phyloP scores from a whole-genome alignment of 2,329 filamentous ascomycete genomes.

The Phialophora tarda region DNA sequence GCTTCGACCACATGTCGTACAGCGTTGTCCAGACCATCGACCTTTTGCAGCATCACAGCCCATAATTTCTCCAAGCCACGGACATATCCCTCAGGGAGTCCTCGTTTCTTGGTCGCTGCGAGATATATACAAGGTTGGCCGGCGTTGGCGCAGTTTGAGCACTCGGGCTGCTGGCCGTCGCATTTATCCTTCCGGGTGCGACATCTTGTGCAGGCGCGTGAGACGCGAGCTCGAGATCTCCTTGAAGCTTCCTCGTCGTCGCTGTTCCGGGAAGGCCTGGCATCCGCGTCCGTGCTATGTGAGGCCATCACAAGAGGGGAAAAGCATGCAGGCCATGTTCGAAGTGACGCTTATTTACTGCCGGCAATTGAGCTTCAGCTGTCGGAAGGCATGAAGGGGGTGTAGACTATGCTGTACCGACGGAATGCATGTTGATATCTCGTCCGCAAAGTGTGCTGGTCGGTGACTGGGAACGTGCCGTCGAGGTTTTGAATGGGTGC shows the following conservation, averaged over 20 bases:
- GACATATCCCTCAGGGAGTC: conserved; percentile 55
- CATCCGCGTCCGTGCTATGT: conserved; percentile 16
- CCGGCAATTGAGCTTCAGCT: background rate
- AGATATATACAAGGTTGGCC: conserved; percentile 52
- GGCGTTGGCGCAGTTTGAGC: conserved; percentile 50
- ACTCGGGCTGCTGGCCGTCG: conserved; percentile 51
- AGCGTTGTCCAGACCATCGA: conserved; percentile 52
- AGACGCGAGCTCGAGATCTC: conserved; percentile 52
- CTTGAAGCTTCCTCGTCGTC: conserved; percentile 49
- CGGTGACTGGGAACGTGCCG: background rate
- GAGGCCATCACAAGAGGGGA: conserved; percentile 30
- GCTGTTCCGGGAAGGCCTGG: conserved; percentile 38
- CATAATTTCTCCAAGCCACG: conserved; percentile 54
- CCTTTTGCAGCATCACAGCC: conserved; percentile 52
- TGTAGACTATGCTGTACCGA: background rate
- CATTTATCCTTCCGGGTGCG: conserved; percentile 49
- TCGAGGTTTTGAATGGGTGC: background rate
- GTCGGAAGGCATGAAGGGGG: background rate
- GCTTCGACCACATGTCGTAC: conserved; percentile 48
- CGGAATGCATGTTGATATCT: background rate
- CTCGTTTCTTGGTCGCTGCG: conserved; percentile 53
- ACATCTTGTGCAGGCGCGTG: conserved; percentile 54
- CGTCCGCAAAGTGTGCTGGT: background rate
- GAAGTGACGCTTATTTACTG: background rate
- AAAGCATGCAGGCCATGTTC: conserved; percentile 25